Conservation (phyloP, 2,329 filamentous ascomycete genomes). For the Lasiodiplodia hormozganensis region DNA sequence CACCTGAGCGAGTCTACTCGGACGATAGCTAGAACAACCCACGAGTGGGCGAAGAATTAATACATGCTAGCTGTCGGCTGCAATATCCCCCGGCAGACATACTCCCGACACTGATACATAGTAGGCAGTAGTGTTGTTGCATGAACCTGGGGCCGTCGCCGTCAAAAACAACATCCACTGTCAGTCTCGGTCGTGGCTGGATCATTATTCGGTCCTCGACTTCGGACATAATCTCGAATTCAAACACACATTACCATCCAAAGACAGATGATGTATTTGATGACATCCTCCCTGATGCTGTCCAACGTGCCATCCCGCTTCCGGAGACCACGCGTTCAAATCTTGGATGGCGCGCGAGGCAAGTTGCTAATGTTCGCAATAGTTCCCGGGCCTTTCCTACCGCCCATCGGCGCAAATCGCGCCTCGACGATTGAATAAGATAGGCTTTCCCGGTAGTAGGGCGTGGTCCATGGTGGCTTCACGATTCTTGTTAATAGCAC, state of each 20-base stretch:
- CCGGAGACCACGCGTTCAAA: background rate
- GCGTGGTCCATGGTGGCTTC: no score
- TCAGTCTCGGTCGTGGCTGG: background rate
- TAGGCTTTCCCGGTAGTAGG: background rate
- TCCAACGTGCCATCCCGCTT: background rate
- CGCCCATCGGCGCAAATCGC: background rate
- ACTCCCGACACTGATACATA: background rate
- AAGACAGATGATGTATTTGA: background rate
- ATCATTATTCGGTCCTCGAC: background rate
- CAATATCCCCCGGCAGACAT: background rate
- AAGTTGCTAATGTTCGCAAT: background rate
- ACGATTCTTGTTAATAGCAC: background rate
- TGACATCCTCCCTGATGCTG: no score
- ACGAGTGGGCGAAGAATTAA: no score
- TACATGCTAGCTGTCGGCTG: no score
- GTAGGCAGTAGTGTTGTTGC: background rate
- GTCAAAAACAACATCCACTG: background rate
- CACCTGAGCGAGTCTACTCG: no score
- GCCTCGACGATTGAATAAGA: background rate
- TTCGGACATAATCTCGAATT: background rate
- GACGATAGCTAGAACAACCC: no score
- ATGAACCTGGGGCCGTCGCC: background rate
- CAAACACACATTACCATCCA: background rate
- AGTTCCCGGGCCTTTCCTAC: background rate
- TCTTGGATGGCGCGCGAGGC: background rate